Evolutionary conservation across 2,329 filamentous ascomycete species (phyloP), one percentile per base, ranked within the genome.

Genomic region (Cryphonectria radicalis): DNA sequence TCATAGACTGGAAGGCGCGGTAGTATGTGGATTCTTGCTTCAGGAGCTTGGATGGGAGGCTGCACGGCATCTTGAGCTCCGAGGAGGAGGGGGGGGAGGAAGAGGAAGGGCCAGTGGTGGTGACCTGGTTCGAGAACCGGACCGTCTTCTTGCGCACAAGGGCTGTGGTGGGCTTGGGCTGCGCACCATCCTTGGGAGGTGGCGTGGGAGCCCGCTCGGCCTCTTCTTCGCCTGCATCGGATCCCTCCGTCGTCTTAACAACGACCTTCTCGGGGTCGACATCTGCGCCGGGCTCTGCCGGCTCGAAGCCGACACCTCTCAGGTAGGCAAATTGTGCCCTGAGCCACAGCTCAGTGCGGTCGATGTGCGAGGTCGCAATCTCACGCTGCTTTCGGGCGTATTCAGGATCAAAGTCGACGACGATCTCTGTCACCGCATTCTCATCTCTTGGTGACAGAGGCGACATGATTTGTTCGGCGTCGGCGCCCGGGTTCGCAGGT

Each of bases 291-390:
- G 76, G 69, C 37, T 78, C 77, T 53, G 74, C 42, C 7, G 69
- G 62, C 66, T 73, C 72, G 72, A 89, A 82, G 70, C 89, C 87
- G 3, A 95, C 84, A 32, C 90, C 90, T 60, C 90, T 86, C 70
- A 95, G 87, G 76, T 97, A 96, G 19, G 90, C 86, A 70, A 90
- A 90, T 80, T 98, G 95, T 10, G 94, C 92, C 76, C 90, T 84
- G 42, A 98, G 88, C 95, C 95, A 98, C 62, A 93, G 82, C 76
- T 93, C 91, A 5, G 95, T 98, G 73, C 94, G 90, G 80, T 96
- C 93, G 67, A 96, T 83, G 77, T 95, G 93, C n/a, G 88, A 89
- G 28, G 91, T 84, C 10, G 93, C 90, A 60, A 87, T 87, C 74
- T 92, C 85, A 77, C 92, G 88, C 73, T 97, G 88, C 79, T 93